A percentile compares a stretch with the other conserved stretches of the same genome.
Conservation (phyloP, 768 basidiomycete species). For the Hypsizygus marmoreus region DNA sequence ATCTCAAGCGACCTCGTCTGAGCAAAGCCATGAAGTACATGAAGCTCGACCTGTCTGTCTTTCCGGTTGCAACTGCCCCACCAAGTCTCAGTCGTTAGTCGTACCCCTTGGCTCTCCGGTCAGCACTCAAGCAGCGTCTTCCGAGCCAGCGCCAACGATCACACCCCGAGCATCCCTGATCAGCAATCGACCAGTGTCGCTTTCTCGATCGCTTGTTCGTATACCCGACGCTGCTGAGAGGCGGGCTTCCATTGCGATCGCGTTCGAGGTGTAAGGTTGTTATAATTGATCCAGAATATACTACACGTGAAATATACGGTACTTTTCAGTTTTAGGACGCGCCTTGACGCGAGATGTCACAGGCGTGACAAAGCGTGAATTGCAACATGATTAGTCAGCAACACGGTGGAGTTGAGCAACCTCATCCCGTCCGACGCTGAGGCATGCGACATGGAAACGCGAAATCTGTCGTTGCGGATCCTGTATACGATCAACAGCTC, state of each 20-base stretch:
- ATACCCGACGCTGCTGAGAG: slow-evolving; percentile 53
- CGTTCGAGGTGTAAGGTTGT: slow-evolving; percentile 27
- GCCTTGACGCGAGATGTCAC: slow-evolving; percentile 19
- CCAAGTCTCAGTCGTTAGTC: slow-evolving; percentile 26
- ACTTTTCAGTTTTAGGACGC: not conserved
- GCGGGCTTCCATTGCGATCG: slow-evolving; percentile 41
- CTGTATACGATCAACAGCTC: slow-evolving; percentile 76
- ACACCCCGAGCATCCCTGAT: not conserved
- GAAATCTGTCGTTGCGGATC: slow-evolving; percentile 55
- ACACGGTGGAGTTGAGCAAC: slow-evolving; percentile 7
- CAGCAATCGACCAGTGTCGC: slow-evolving; percentile 21
- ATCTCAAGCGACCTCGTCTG: slow-evolving; percentile 5
- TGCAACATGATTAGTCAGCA: slow-evolving; percentile 16
- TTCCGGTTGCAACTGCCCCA: slow-evolving; percentile 41
- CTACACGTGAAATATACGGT: slow-evolving; percentile 5
- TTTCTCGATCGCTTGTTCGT: slow-evolving; percentile 42
- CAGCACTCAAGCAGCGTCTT: slow-evolving; percentile 5
- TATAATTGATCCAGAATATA: no score
- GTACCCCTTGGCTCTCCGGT: not conserved
- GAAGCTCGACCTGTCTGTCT: slow-evolving; percentile 28
- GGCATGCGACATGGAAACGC: slow-evolving; percentile 21
- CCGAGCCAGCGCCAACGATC: not conserved
- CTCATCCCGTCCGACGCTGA: not conserved
- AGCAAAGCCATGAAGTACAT: slow-evolving; percentile 3
- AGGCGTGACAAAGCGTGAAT: slow-evolving; percentile 15